Base-by-base conservation (phyloP, 2,329 filamentous ascomycete genomes). In the Beauveria australis region DNA sequence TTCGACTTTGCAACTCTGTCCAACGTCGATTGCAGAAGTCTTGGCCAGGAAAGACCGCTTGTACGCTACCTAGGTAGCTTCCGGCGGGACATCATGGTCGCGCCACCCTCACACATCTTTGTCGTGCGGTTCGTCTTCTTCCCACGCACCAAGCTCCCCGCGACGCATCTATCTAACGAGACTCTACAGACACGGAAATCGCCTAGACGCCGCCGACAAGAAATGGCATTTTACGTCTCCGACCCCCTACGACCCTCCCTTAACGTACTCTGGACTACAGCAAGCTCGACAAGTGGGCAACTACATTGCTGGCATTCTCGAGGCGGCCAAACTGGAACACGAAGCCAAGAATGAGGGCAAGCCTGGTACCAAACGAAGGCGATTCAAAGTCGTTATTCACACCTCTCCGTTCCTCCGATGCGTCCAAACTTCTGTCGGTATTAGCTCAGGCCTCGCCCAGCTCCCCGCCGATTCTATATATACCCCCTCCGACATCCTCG, bases 381-480 rank as follows among this genome's bases (percentile, higher is more conserved):
- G 84, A 66, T 91, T 89, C 75, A 89, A 88, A 70, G 81, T 97
- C 61, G 83, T 96, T 67, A 85, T 99, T 61, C 93, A 99, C 75
- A 89, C 86, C 64, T 97, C 93, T n/a, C 94, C 94, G 0, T 99
- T 93, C 70, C 78, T 96, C 58, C 85, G 94, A 74, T 99, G 94
- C 72, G 81, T 97, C 16, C 93, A 99, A 74, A 97, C 93, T 0
- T 91, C 92, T 14, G 85, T 96, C 55, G 92, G 88, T 33, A 91
- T 97, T 69, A 88, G 89, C 68, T 88, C 93, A 6, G 93, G 93
- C 28, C 85, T 97, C 53, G 87, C 89, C 8, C 85, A 91, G 67
- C 70, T 69, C 18, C 66, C 71, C 3, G 63, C 69, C 43, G 71
- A 72, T 41, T 74, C 72, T 33, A 67, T 68, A 30, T 64, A 70